phyloP scores from a whole-genome alignment of 495 filamentous ascomycete species.

The Podospora pseudopauciseta region DNA sequence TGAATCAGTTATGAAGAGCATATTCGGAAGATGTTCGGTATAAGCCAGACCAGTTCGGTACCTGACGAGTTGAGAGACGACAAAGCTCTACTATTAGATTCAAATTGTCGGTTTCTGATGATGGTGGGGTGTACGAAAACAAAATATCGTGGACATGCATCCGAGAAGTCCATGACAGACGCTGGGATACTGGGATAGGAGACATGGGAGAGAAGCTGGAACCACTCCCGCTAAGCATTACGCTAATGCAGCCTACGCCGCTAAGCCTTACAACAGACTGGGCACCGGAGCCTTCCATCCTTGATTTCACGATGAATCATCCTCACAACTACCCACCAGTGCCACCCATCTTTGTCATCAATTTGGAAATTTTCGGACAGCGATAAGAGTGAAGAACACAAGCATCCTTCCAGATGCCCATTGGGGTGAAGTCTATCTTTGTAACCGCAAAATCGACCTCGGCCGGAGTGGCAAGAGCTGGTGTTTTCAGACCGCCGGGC shows the following conservation, averaged over 20 bases:
- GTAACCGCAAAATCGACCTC: background rate
- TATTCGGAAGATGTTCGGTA: too few species aligned
- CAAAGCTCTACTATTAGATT: too few species aligned
- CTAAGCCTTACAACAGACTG: background rate
- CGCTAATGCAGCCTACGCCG: background rate
- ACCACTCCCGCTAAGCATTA: background rate
- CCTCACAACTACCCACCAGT: background rate
- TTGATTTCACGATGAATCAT: background rate
- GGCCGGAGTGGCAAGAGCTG: background rate
- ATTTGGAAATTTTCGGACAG: background rate
- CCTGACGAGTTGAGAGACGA: too few species aligned
- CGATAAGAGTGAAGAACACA: background rate
- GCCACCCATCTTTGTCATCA: background rate
- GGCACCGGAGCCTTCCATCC: background rate
- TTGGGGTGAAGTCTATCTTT: background rate
- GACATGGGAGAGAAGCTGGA: background rate
- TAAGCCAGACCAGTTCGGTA: too few species aligned
- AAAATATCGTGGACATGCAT: too few species aligned
- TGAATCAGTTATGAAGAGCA: too few species aligned
- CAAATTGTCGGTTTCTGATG: too few species aligned
- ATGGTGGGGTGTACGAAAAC: too few species aligned
- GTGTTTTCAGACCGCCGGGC: background rate
- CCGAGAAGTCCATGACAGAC: too few species aligned
- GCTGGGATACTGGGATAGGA: too few species aligned
- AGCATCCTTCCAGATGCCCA: background rate